Base-by-base conservation (phyloP, 345 rosid genomes). In the Clarkia xantiana region DNA sequence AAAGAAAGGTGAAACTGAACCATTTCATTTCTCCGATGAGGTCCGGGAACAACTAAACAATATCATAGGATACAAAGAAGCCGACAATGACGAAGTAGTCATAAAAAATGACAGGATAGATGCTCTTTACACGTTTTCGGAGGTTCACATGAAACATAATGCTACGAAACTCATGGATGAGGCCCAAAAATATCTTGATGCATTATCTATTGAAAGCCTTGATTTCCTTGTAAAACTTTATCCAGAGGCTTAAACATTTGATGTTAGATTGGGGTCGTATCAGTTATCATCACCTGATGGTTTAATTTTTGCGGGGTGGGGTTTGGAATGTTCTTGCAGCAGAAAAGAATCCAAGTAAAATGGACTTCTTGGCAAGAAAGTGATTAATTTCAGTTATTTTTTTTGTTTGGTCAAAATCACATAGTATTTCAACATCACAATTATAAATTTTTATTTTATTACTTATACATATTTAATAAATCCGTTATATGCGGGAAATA, bases 251-350 rank as follows among this genome's bases (percentile, higher is more conserved):
- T 81, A 86, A 73, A 71, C 79, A 22, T 76, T 86, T 64, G 86
- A 81, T 61, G 46, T 91, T 67, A 91, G 77, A 63, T 34, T 91
- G 67, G 94, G 93, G 15, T 84, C 84, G 50, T 91, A 91, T 73
- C 80, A 63, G 71, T 75, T 91, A 69, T 83, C 90, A 68, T 91
- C 96, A 1, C 98, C 98, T 22, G 59, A 67, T 66, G 98, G 98
- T 64, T 86, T 78, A 45, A n/a, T n/a, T n/a, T n/a, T n/a, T n/a
- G n/a, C n/a, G n/a, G n/a, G n/a, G n/a, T n/a, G n/a, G n/a, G n/a
- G n/a, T n/a, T n/a, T n/a, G n/a, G n/a, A n/a, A n/a, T n/a, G n/a
- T n/a, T n/a, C n/a, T n/a, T n/a, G n/a, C n/a, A n/a, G n/a, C n/a
- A n/a, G n/a, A n/a, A n/a, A n/a, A n/a, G n/a, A n/a, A n/a, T n/a